Percentiles rank a stretch among this genome's conserved stretches.
Evolutionary conservation across 306 rosid genomes (phyloP).

Genomic region (Cicer judaicum): DNA sequence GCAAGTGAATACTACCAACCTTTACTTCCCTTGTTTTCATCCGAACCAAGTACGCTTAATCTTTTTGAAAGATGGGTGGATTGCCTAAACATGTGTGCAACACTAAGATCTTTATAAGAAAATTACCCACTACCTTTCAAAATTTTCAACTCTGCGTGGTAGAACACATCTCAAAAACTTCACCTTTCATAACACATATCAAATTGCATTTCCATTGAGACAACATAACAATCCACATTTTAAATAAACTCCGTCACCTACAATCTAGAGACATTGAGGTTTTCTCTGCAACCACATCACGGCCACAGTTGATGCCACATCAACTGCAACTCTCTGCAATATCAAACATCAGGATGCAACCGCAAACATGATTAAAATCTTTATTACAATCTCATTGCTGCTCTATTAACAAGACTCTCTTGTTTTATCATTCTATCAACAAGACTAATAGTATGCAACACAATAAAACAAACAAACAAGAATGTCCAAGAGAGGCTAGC

Average conservation of each 20-base stretch:
- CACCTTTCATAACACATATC: constrained; percentile 14
- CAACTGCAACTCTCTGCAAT: not conserved
- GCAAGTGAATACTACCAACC: not conserved
- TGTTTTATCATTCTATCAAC: too few species aligned
- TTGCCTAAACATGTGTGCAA: not conserved
- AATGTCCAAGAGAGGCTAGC: too few species aligned
- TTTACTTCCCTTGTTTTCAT: not conserved
- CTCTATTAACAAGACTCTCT: constrained; percentile 29
- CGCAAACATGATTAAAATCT: not conserved
- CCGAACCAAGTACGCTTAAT: constrained; percentile 12
- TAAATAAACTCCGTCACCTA: not conserved
- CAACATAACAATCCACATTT: not conserved
- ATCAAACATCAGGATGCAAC: not conserved
- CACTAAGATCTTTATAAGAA: constrained; percentile 22
- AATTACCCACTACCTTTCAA: not conserved
- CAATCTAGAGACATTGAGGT: not conserved
- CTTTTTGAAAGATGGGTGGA: not conserved
- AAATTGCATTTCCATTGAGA: constrained; percentile 26
- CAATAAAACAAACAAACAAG: not conserved
- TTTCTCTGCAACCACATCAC: not conserved
- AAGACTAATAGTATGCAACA: not conserved
- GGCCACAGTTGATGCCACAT: not conserved
- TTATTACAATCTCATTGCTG: constrained; percentile 19
- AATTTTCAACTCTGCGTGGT: constrained; percentile 1
- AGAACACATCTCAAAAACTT: not conserved